These are phyloP conservation scores for Colletotrichum magnum DNA, from an alignment of 2,329 filamentous ascomycete species.

Conservation along the genomic window DNA sequence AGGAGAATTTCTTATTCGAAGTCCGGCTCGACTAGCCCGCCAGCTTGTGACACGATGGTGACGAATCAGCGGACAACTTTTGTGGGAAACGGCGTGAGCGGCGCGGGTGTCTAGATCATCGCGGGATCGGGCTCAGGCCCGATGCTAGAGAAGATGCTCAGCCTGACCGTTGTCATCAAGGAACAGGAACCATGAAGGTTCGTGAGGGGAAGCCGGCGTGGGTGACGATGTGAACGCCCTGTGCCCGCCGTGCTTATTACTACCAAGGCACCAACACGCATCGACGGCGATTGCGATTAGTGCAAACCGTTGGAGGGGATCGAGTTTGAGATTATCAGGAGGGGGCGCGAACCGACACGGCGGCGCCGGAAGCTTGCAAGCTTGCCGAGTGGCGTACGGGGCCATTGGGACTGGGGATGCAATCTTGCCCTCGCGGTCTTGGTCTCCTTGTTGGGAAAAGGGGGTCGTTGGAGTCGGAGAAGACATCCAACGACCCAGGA, in stretches of 20 bases:
- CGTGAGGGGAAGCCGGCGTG: slow-evolving; percentile 26
- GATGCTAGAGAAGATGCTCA: slow-evolving; percentile 4
- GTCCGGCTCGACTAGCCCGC: slow-evolving; percentile 5
- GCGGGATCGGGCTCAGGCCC: slow-evolving; percentile 26
- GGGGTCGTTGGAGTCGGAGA: slow-evolving; percentile 19
- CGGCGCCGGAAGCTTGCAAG: slow-evolving; percentile 36
- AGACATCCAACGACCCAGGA: slow-evolving; percentile 16
- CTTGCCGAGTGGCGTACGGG: slow-evolving; percentile 22
- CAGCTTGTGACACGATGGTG: slow-evolving; percentile 8
- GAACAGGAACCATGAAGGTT: slow-evolving; percentile 28
- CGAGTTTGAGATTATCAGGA: slow-evolving; percentile 30
- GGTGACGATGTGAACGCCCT: not conserved
- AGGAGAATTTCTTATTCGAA: slow-evolving; percentile 12
- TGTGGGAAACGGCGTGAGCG: slow-evolving; percentile 12
- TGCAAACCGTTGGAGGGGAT: slow-evolving; percentile 12
- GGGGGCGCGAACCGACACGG: slow-evolving; percentile 36
- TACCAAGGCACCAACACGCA: slow-evolving; percentile 13
- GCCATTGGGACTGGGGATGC: slow-evolving; percentile 27
- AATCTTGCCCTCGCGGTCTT: slow-evolving; percentile 34
- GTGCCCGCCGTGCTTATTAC: slow-evolving; percentile 4
- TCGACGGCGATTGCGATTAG: slow-evolving; percentile 25
- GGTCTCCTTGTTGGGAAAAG: slow-evolving; percentile 36
- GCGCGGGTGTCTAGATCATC: not conserved
- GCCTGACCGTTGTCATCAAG: not conserved
- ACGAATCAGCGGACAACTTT: slow-evolving; percentile 8